Conservation (phyloP, 768 basidiomycete genomes). For the Austroboletus festivus region DNA sequence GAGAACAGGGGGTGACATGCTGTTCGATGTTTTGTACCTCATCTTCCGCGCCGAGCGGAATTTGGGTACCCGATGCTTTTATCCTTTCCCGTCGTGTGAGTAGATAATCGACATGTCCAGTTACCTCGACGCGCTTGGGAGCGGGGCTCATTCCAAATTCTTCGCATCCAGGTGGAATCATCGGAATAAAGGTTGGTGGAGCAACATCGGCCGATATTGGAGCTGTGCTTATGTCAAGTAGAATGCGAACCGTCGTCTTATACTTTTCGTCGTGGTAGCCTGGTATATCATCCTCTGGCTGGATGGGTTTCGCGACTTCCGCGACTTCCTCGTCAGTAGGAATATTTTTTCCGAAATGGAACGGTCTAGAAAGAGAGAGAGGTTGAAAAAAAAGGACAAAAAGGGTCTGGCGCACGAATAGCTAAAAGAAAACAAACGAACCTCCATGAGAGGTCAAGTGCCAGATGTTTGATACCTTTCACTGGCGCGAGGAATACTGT, state of each 20-base stretch:
- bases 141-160: slow-evolving; percentile 26
- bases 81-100: slow-evolving; percentile 27
- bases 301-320: slow-evolving; percentile 15
- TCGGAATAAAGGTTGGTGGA: slow-evolving; percentile 3
- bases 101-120: slow-evolving; percentile 16
- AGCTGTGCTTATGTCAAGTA: slow-evolving; percentile 10
- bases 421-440: slow-evolving; percentile 29
- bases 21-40: not conserved
- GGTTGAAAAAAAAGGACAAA: not conserved
- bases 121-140: slow-evolving; percentile 13
- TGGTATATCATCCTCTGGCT: slow-evolving; percentile 8
- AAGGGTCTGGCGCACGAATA: not conserved
- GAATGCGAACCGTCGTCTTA: slow-evolving; percentile 3
- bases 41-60: not conserved
- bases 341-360: slow-evolving; percentile 38
- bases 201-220: slow-evolving; percentile 10
- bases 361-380: slow-evolving; percentile 39
- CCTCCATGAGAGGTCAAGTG: slow-evolving; percentile 68
- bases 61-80: slow-evolving; percentile 7
- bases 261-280: slow-evolving; percentile 16
- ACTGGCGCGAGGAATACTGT: slow-evolving; percentile 44
- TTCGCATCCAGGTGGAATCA: slow-evolving; percentile 18
- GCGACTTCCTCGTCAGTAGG: slow-evolving; percentile 34
- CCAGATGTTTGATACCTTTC: slow-evolving; percentile 56
- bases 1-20: not conserved